Percentiles rank a stretch among this genome's conserved stretches.
Conservation (phyloP, 108 stramenopile genomes). For the Cyclotella distinguenda region DNA sequence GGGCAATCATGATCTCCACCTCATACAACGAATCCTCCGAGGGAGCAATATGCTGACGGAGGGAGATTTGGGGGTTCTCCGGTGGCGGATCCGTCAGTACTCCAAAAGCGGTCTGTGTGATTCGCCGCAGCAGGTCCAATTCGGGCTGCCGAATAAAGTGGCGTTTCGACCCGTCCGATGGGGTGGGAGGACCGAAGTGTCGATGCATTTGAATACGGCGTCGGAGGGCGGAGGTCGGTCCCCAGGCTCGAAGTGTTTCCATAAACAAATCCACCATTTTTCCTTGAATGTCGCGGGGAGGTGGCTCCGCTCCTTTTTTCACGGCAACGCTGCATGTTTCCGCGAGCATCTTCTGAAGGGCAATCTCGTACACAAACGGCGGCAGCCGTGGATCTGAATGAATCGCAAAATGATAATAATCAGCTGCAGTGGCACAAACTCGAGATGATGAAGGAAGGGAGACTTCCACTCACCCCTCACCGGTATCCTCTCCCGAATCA, state of each 20-base stretch:
- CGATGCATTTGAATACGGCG: constrained; percentile 62
- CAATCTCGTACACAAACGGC: constrained; percentile 54
- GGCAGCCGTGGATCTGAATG: constrained; percentile 77
- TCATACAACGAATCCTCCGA: constrained; percentile 41
- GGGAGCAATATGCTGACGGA: constrained; percentile 36
- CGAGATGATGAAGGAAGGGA: neutral
- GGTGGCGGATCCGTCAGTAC: constrained; percentile 18
- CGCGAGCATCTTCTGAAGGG: constrained; percentile 59
- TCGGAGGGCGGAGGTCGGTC: constrained; percentile 63
- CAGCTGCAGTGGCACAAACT: no score
- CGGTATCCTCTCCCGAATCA: constrained; percentile 67
- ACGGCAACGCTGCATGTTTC: constrained; percentile 42
- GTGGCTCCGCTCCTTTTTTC: neutral
- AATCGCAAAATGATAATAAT: no score
- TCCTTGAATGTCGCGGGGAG: constrained; percentile 7
- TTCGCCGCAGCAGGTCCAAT: constrained; percentile 34
- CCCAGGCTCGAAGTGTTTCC: constrained; percentile 70
- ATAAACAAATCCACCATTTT: constrained; percentile 66
- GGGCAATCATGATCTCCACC: constrained; percentile 20
- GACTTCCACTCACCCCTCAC: constrained; percentile 59
- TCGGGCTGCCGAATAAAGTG: constrained; percentile 43
- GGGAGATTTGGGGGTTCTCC: constrained; percentile 3
- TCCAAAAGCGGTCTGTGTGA: constrained; percentile 50
- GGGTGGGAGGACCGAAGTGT: constrained; percentile 31
- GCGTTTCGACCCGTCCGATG: constrained; percentile 10